Evolutionary conservation across 1,139 yeast species (phyloP).

Genomic region (Candida glucosophila): DNA sequence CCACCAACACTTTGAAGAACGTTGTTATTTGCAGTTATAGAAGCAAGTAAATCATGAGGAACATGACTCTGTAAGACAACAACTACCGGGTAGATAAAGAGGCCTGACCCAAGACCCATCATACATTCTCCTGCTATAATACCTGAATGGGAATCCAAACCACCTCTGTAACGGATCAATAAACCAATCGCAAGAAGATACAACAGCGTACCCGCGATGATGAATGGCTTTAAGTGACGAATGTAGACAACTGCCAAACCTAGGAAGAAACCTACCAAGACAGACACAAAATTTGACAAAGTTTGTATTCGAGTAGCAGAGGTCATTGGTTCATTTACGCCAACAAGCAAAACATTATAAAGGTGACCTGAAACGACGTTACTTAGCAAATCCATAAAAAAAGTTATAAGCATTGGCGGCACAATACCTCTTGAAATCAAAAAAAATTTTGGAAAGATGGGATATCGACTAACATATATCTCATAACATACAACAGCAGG

Average conservation of each 20-base stretch:
- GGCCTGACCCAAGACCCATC: slow-evolving; percentile 67
- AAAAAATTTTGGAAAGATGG: slow-evolving; percentile 50
- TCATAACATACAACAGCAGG: slow-evolving; percentile 54
- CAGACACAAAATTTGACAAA: slow-evolving; percentile 57
- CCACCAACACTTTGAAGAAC: slow-evolving; percentile 52
- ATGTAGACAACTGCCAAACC: slow-evolving; percentile 48
- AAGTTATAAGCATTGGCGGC: slow-evolving; percentile 43
- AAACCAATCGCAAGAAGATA: slow-evolving; percentile 55
- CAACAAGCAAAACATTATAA: slow-evolving; percentile 56
- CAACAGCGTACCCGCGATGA: slow-evolving; percentile 44
- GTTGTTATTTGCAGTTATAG: slow-evolving; percentile 47
- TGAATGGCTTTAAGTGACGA: slow-evolving; percentile 42
- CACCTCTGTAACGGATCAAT: slow-evolving; percentile 48
- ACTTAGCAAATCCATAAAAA: slow-evolving; percentile 50
- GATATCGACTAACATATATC: slow-evolving; percentile 37
- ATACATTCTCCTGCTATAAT: slow-evolving; percentile 59
- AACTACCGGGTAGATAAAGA: slow-evolving; percentile 54
- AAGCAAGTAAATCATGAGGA: slow-evolving; percentile 59
- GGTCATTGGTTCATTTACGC: slow-evolving; percentile 47
- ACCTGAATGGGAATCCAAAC: slow-evolving; percentile 32
- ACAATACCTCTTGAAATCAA: slow-evolving; percentile 57
- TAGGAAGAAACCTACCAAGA: slow-evolving; percentile 50
- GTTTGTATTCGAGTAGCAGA: slow-evolving; percentile 66
- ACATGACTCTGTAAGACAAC: slow-evolving; percentile 43
- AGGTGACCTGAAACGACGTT: slow-evolving; percentile 63